Percentiles rank a stretch among this genome's conserved stretches.
phyloP scores from a whole-genome alignment of 1,284 basidiomycete species.

The Vanrija sp. region DNA sequence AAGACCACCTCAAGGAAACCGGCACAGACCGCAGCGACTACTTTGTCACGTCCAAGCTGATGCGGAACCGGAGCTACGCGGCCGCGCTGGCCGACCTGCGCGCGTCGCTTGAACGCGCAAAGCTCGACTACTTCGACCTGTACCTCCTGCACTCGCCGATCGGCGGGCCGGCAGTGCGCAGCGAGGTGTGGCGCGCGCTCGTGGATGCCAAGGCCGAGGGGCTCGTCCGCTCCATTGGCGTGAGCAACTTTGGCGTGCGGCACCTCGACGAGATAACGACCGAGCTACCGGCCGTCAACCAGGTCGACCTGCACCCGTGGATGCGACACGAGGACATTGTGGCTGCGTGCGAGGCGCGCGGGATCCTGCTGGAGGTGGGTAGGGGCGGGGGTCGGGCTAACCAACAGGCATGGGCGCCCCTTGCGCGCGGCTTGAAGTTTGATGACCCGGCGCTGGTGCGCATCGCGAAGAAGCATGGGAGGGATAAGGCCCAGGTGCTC shows the following conservation, averaged over 20 bases:
- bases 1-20: conserved; percentile 51
- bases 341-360: conserved; percentile 49
- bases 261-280: conserved; percentile 53
- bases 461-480: conserved; percentile 42
- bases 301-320: conserved; percentile 51
- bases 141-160: conserved; percentile 52
- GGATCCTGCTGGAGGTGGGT: conserved; percentile 51
- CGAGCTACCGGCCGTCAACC: conserved; percentile 48
- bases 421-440: conserved; percentile 50
- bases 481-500: conserved; percentile 52
- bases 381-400: not conserved
- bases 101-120: conserved; percentile 56
- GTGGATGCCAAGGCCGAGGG: conserved; percentile 50
- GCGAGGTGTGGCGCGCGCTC: conserved; percentile 50
- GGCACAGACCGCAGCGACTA: conserved; percentile 56
- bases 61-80: conserved; percentile 58
- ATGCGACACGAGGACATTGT: conserved; percentile 51
- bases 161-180: conserved; percentile 46
- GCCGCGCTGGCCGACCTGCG: conserved; percentile 55
- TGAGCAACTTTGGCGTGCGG: conserved; percentile 51
- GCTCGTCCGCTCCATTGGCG: conserved; percentile 49
- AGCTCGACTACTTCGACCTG: conserved; percentile 52
- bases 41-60: conserved; percentile 68
- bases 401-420: conserved; percentile 50
- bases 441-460: conserved; percentile 46